Conservation (phyloP, 352 stramenopile genomes). For the Blastocystis sp. region DNA sequence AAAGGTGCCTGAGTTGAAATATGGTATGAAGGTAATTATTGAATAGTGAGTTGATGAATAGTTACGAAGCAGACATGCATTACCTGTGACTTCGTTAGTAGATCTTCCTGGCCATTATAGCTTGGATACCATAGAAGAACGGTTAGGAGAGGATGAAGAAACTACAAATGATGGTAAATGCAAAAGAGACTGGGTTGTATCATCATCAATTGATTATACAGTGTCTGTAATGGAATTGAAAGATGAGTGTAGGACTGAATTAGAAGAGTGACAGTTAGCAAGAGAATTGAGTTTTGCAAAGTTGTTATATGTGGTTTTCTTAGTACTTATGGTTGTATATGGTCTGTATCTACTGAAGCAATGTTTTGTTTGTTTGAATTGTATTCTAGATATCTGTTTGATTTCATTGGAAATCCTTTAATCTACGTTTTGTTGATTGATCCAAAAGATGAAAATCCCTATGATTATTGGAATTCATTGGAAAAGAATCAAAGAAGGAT, state of each 20-base stretch:
- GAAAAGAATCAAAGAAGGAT: neutral
- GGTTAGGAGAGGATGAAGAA: neutral
- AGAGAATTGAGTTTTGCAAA: neutral
- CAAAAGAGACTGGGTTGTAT: conserved; percentile 5
- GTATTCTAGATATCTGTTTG: neutral
- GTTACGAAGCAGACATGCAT: neutral
- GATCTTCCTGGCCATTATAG: neutral
- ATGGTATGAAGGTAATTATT: neutral
- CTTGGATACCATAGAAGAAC: neutral
- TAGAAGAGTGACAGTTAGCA: neutral
- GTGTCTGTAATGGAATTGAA: conserved; percentile 1
- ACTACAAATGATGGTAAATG: neutral
- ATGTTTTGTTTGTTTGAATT: conserved; percentile 35
- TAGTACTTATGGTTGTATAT: conserved; percentile 2
- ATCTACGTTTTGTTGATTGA: too few species aligned
- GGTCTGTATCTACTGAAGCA: neutral
- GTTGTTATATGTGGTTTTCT: neutral
- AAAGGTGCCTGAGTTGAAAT: neutral
- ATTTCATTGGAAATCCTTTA: too few species aligned
- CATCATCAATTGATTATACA: conserved; percentile 56
- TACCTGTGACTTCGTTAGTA: neutral
- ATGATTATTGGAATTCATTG: neutral
- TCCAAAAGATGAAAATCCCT: neutral
- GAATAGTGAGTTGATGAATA: neutral
- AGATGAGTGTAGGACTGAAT: neutral